A percentile compares a stretch with the other conserved stretches of the same genome.
phyloP scores from a whole-genome alignment of 768 basidiomycete species.

The Leccinum arenicola region DNA sequence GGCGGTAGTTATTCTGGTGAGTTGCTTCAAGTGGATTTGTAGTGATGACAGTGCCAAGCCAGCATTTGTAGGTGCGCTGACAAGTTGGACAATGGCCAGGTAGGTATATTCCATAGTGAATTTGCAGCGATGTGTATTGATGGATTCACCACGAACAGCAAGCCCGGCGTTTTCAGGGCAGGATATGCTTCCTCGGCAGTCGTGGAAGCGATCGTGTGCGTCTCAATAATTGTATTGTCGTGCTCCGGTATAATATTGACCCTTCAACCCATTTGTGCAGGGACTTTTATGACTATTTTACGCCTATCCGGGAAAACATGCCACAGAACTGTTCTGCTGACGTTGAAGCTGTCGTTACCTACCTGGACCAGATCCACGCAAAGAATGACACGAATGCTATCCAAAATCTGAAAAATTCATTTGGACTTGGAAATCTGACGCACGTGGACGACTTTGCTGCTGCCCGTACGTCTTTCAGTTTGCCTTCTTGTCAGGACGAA shows the following conservation, averaged over 20 bases:
- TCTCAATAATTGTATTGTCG: not conserved
- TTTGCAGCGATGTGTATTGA: not conserved
- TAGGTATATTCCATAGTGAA: conserved; percentile 26
- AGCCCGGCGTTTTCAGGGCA: conserved; percentile 40
- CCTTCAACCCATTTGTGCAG: conserved; percentile 8
- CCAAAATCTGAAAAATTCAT: conserved; percentile 51
- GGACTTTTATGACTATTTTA: conserved; percentile 52
- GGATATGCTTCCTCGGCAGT: conserved; percentile 47
- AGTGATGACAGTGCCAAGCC: not conserved
- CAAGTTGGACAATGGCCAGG: conserved; percentile 71
- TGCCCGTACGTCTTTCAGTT: conserved; percentile 37
- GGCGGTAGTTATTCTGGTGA: conserved; percentile 43
- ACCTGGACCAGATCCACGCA: conserved; percentile 57
- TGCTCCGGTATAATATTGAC: not conserved
- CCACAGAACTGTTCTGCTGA: conserved; percentile 73
- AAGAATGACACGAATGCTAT: conserved; percentile 46
- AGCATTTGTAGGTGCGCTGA: conserved; percentile 35
- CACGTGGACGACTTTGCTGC: conserved; percentile 69
- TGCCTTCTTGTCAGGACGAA: too few species aligned
- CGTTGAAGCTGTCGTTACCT: conserved; percentile 57
- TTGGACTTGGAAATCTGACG: conserved; percentile 53
- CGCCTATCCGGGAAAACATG: conserved; percentile 67
- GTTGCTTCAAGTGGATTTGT: not conserved
- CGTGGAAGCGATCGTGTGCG: conserved; percentile 43
- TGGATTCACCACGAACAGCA: conserved; percentile 23